Percentiles rank a stretch among this genome's conserved stretches.
These are phyloP conservation scores for Clavariopsis aquatica DNA, from an alignment of 495 filamentous ascomycete species.

Conservation along the genomic window DNA sequence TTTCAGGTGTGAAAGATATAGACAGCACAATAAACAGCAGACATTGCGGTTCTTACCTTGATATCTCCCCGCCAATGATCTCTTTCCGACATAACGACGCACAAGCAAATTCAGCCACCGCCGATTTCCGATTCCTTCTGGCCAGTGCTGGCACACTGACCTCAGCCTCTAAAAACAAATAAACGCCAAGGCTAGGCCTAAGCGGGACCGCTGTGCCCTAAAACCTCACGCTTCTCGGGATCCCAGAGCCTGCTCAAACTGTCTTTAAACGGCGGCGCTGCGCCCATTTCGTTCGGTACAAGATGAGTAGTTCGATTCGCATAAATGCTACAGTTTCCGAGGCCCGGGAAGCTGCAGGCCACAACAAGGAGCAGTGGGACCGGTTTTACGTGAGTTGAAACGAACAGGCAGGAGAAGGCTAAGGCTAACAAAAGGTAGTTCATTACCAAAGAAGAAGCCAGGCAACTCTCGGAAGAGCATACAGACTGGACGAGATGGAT, in stretches of 20 bases:
- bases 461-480: slow-evolving; percentile 23
- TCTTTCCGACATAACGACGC: slow-evolving; percentile 22
- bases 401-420: background rate
- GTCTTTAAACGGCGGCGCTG: slow-evolving; percentile 4
- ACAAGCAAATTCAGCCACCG: slow-evolving; percentile 32
- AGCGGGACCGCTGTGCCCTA: slow-evolving; percentile 37
- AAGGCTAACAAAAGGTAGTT: slow-evolving; percentile 19
- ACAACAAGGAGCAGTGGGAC: slow-evolving; percentile 33
- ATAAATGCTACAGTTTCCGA: slow-evolving; percentile 28
- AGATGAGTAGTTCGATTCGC: slow-evolving; percentile 33
- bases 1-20: slow-evolving; percentile 12
- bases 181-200: slow-evolving; percentile 33
- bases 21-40: slow-evolving; percentile 14
- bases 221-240: slow-evolving; percentile 31
- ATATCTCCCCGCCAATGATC: slow-evolving; percentile 22
- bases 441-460: slow-evolving; percentile 33
- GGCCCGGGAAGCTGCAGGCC: slow-evolving; percentile 21
- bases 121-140: slow-evolving; percentile 35
- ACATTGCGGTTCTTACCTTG: slow-evolving; percentile 20
- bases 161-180: slow-evolving; percentile 37
- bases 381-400: slow-evolving; percentile 34
- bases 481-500: slow-evolving; percentile 32
- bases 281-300: background rate
- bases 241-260: slow-evolving; percentile 18
- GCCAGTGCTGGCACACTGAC: slow-evolving; percentile 31